A percentile compares a stretch with the other conserved stretches of the same genome.
phyloP scores from a whole-genome alignment of 768 basidiomycete genomes.

The Fibroporia radiculosa region DNA sequence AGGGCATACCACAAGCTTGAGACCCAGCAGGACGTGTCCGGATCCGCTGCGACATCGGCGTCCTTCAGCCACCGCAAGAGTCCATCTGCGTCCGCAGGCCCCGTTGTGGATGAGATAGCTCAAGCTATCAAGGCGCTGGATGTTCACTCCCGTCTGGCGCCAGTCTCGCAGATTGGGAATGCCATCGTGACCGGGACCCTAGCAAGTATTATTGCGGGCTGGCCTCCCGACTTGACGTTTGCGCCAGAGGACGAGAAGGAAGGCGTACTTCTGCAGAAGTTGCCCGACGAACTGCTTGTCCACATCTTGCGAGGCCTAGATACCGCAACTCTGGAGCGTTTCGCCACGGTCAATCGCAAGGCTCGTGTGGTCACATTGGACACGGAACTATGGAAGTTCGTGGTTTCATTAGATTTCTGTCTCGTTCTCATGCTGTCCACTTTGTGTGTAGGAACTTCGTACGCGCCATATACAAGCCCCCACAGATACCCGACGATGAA shows the following conservation, averaged over 20 bases:
- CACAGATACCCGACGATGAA: slow-evolving; percentile 56
- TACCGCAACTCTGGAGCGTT: slow-evolving; percentile 63
- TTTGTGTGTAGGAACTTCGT: slow-evolving; percentile 49
- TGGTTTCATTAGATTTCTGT: not conserved
- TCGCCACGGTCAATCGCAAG: slow-evolving; percentile 66
- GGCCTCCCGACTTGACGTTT: slow-evolving; percentile 47
- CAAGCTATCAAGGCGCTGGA: slow-evolving; percentile 9
- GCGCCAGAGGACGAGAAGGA: slow-evolving; percentile 61
- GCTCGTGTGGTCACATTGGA: slow-evolving; percentile 69
- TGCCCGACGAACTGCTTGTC: slow-evolving; percentile 77
- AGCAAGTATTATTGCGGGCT: slow-evolving; percentile 39
- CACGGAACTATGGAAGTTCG: slow-evolving; percentile 68
- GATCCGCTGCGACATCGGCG: not conserved
- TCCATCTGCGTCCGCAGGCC: not conserved
- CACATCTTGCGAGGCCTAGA: slow-evolving; percentile 61
- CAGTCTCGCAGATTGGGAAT: slow-evolving; percentile 9
- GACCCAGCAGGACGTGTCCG: slow-evolving; percentile 19
- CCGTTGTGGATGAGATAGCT: slow-evolving; percentile 6
- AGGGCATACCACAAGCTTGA: slow-evolving; percentile 58
- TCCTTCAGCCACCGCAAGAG: not conserved
- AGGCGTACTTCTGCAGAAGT: slow-evolving; percentile 41
- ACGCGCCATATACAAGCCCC: slow-evolving; percentile 57
- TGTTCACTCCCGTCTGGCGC: slow-evolving; percentile 1
- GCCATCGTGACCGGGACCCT: slow-evolving; percentile 32
- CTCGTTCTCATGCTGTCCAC: not conserved